Base-by-base conservation (phyloP, 495 filamentous ascomycete species). In the Daldinia decipiens region DNA sequence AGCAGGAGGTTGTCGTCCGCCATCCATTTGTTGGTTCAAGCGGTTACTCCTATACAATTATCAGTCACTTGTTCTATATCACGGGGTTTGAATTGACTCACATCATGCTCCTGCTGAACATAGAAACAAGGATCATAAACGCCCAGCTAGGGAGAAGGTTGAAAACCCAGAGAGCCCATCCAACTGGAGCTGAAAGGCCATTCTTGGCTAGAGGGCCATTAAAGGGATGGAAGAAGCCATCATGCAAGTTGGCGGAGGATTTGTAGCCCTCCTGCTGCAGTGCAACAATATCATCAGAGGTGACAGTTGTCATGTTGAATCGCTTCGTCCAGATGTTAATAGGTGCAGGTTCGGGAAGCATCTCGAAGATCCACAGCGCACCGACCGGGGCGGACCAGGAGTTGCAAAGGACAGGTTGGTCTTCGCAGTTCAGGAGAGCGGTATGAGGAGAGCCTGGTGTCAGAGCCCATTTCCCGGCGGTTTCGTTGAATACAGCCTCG, bases 101-200 rank as follows among this genome's bases (percentile, higher is more conserved):
- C 95, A 97, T 97, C 77, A 97, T 83, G 40, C 83, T 86, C 72
- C 94, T 86, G 84, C 90, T 95, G 67, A 94, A 76, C 72, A 98
- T 88, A 65, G 90, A 92, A 70, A 98, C 87, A 36, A 85, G 77
- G 68, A 98, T 86, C 95, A 98, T 92, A 71, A 90, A 85, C 8
- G 80, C 80, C 87, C 86, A 88, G 79, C 81, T 84, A 17, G 86
- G 86, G 47, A 88, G 66, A 50, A 79, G 67, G 70, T 80, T 89
- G 72, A 93, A 87, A 57, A 82, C 77, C 92, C 92, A 97, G 61
- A 95, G 82, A 58, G 89, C 68, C 75, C 93, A 96, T 19, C 89
- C 94, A 15, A 93, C 53, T 9, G 91, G 88, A 32, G 89, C 80
- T 15, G 85, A 80, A 59, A 97, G 74, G 39, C 87, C 85, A 62